phyloP scores from a whole-genome alignment of 2,329 filamentous ascomycete species.

The Cytospora chrysosperma region DNA sequence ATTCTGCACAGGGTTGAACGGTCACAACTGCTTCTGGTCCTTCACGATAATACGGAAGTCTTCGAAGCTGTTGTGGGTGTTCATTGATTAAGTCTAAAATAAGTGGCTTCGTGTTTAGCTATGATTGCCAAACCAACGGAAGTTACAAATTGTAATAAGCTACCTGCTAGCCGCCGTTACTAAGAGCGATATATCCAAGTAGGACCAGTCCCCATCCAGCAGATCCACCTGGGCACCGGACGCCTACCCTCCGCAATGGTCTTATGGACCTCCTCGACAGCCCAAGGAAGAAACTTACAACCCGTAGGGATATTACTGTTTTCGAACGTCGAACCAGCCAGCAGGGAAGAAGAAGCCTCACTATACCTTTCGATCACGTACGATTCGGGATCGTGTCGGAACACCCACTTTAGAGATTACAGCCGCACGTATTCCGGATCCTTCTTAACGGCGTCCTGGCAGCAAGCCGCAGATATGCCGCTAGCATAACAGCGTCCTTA shows the following conservation, averaged over 20 bases:
- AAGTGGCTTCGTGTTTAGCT: too few relatives aligned
- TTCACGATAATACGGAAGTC: too few relatives aligned
- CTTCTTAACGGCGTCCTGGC: constrained; percentile 34
- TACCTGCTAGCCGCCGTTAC: too few relatives aligned
- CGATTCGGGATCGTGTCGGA: constrained; percentile 38
- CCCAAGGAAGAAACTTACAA: constrained; percentile 41
- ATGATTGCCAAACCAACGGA: too few relatives aligned
- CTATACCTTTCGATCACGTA: constrained; percentile 38
- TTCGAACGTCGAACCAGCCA: constrained; percentile 32
- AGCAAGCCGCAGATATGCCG: too few relatives aligned
- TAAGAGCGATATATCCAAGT: background rate
- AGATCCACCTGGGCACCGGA: background rate
- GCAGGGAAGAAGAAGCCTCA: constrained; percentile 34
- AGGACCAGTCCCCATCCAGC: constrained; percentile 6
- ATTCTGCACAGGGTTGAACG: too few relatives aligned
- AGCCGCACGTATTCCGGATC: constrained; percentile 37
- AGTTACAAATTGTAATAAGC: too few relatives aligned
- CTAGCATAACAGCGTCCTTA: too few relatives aligned
- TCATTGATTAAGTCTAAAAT: too few relatives aligned
- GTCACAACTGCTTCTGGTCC: too few relatives aligned
- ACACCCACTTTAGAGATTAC: constrained; percentile 38
- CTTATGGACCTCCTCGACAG: constrained; percentile 2
- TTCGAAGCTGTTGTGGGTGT: too few relatives aligned
- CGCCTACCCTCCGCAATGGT: background rate
- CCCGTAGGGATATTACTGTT: constrained; percentile 37